phyloP scores from a whole-genome alignment of 2,329 filamentous ascomycete species.

The Pseudopyricularia cyperi region DNA sequence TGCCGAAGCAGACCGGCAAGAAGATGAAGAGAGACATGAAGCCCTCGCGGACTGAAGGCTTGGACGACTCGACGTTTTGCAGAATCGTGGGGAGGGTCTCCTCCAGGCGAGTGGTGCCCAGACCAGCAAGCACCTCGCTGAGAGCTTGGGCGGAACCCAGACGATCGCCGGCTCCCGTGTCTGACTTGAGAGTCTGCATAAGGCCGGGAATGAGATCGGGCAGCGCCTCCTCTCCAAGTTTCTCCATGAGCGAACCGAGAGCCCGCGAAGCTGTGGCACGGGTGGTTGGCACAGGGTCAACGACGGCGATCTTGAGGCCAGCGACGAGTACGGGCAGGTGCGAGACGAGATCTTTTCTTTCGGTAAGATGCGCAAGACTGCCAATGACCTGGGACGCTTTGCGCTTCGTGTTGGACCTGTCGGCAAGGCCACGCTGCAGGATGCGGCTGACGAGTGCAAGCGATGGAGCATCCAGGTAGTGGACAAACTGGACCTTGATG shows the following conservation, averaged over 20 bases:
- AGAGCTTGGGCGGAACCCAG: slow-evolving; percentile 93
- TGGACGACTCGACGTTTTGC: slow-evolving; percentile 87
- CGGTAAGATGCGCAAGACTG: slow-evolving; percentile 90
- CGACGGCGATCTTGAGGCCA: slow-evolving; percentile 75
- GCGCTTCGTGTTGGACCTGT: slow-evolving; percentile 87
- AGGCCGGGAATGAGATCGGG: slow-evolving; percentile 95
- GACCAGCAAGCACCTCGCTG: slow-evolving; percentile 86
- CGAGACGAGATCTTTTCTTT: slow-evolving; percentile 82
- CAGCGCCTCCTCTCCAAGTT: slow-evolving; percentile 89
- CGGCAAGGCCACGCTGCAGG: slow-evolving; percentile 78
- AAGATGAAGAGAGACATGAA: slow-evolving; percentile 99
- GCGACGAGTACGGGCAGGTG: slow-evolving; percentile 88
- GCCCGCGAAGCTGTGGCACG: slow-evolving; percentile 93
- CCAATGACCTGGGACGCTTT: slow-evolving; percentile 97
- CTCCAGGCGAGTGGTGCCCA: slow-evolving; percentile 84
- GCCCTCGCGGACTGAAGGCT: slow-evolving; percentile 82
- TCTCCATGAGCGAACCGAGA: slow-evolving; percentile 91
- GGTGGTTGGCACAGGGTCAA: slow-evolving; percentile 93
- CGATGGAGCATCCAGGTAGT: slow-evolving; percentile 96
- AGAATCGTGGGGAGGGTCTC: slow-evolving; percentile 93
- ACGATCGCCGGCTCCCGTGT: slow-evolving; percentile 90
- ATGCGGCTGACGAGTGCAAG: slow-evolving; percentile 91
- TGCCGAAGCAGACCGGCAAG: slow-evolving; percentile 96
- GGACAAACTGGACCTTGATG: slow-evolving; percentile 96
- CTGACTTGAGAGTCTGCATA: slow-evolving; percentile 95